Evolutionary conservation across 2,329 filamentous ascomycete genomes (phyloP), one percentile per base, ranked within the genome.

Genomic region (Setomelanomma holmii): DNA sequence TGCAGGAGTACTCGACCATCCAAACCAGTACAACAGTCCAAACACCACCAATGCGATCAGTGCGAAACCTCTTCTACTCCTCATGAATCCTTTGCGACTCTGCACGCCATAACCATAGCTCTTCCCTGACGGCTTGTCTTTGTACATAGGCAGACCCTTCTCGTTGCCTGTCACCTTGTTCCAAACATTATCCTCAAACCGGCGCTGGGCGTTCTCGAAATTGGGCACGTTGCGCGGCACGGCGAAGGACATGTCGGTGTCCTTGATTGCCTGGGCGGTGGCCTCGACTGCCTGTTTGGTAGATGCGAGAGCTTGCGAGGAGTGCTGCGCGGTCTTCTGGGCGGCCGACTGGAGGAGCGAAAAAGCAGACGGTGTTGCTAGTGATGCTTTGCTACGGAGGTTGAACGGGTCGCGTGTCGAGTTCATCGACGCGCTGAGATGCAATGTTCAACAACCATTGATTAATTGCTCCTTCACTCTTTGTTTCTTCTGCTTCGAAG

Each of bases 121-220:
- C 40, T 50, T 50, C n/a, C 82, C 83, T 71, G 90, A 95, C n/a
- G 95, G 95, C 75, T 99, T 99, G 78, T 99, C 95, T 78, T 99
- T 99, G 80, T 99, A 99, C 89, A 98, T 93, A 40, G 95, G 95
- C 57, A 99, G 79, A 51, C 86, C 74, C 76, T 84, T 80, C 41
- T 82, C 79, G 43, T 76, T 75, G 33, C 87, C 84, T 56, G 93
- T 87, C 54, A 92, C 69, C 49, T 70, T 75, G 17, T 61, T 65
- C 75, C 75, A 78, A 30, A 75, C 71, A 63, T 70, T 72, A 56
- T 78, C 75, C 48, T 78, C 77, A 52, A 74, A 68, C 46, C 64
- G 60, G 64, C 75, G 66, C 64, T 74, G 73, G 16, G 75, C 70
- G 63, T 75, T 72, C 54, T 77, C 69, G 57, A 78, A 76, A 40